phyloP scores from a whole-genome alignment of 148 eudicot genomes.

The Arbutus unedo region DNA sequence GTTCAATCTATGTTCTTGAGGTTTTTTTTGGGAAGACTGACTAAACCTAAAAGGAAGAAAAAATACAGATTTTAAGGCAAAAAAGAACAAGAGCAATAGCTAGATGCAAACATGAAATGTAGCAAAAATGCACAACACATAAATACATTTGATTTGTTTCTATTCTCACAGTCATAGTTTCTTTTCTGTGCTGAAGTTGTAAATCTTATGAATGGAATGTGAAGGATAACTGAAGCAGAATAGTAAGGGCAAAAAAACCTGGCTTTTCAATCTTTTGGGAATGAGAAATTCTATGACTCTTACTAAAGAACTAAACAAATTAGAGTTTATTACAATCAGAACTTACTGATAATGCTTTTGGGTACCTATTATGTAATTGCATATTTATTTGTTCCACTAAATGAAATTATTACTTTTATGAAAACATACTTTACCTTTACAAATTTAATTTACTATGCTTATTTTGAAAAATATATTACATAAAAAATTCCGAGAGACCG shows the following conservation, averaged over 20 bases:
- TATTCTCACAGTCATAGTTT: not conserved
- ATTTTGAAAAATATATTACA: no score
- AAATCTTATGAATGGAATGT: not conserved
- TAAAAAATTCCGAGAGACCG: no score
- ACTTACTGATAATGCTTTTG: not conserved
- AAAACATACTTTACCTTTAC: no score
- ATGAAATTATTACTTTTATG: no score
- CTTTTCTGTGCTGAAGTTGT: no score
- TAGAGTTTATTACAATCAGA: not conserved
- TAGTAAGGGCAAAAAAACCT: not conserved
- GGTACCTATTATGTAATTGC: not conserved
- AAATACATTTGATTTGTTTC: conserved; percentile 20
- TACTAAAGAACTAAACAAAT: not conserved
- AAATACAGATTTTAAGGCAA: not conserved
- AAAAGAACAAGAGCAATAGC: not conserved
- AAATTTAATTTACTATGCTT: no score
- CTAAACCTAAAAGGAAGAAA: not conserved
- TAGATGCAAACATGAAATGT: not conserved
- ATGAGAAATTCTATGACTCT: not conserved
- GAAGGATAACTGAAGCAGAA: conserved; percentile 17
- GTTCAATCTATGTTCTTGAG: not conserved
- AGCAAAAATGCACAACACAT: not conserved
- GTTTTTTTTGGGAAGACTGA: not conserved
- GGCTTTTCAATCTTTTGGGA: not conserved
- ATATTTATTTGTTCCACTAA: not conserved